A percentile compares a stretch with the other conserved stretches of the same genome.
Conservation (phyloP, 441 rosid genomes). For the Gossypium lobatum region DNA sequence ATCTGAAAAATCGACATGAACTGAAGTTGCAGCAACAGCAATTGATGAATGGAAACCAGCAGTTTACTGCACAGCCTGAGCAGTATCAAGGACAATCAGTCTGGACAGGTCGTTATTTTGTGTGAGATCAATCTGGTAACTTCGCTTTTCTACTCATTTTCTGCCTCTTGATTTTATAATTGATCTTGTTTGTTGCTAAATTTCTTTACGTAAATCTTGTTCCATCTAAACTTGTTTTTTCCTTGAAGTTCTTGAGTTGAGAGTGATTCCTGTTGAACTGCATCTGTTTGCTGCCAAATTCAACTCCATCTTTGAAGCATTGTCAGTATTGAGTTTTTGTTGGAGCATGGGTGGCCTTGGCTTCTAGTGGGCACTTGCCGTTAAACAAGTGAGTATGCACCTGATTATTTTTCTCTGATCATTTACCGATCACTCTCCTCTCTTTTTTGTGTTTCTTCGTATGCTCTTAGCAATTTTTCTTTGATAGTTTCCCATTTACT, state of each 20-base stretch:
- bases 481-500: background rate
- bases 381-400: slow-evolving; percentile 52
- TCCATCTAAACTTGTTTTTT: slow-evolving; percentile 15
- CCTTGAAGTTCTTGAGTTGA: slow-evolving; percentile 18
- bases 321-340: slow-evolving; percentile 47
- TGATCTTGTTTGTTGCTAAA: background rate
- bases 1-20: slow-evolving; percentile 48
- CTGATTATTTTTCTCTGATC: background rate
- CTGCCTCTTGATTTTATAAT: background rate
- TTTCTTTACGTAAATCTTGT: background rate
- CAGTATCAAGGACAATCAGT: slow-evolving; percentile 79
- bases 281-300: slow-evolving; percentile 46
- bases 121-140: slow-evolving; percentile 58
- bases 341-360: slow-evolving; percentile 69
- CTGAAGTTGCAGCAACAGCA: slow-evolving; percentile 47
- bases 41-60: slow-evolving; percentile 44
- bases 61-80: slow-evolving; percentile 49
- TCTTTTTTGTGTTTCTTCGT: background rate
- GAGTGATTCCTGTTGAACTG: slow-evolving; percentile 45
- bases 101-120: slow-evolving; percentile 71
- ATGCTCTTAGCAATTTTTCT: background rate
- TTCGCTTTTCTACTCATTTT: slow-evolving; percentile 25
- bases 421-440: background rate
- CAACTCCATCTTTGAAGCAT: slow-evolving; percentile 58
- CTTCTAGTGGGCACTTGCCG: slow-evolving; percentile 60